Base-by-base conservation (phyloP, 129 eudicot species). In the Centella asiatica region DNA sequence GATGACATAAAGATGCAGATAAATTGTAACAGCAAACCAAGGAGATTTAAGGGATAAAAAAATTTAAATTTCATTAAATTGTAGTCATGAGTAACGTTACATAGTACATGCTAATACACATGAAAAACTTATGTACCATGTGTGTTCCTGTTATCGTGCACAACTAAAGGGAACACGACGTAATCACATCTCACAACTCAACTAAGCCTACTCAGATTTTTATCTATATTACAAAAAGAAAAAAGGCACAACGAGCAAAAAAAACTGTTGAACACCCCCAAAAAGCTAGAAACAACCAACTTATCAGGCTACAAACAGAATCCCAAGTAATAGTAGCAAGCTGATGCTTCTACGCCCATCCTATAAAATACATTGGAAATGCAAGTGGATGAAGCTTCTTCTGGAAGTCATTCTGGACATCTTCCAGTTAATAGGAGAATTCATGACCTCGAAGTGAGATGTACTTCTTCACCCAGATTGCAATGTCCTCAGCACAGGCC, bases 391-490 rank as follows among this genome's bases (percentile, higher is more conserved):
- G 46, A 13, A 31, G 31, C 69, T 28, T 32, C 74, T 31, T 32
- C 74, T 31, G 28, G 2, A 33, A 22, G 58, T 53, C 11, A 60
- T 57, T 60, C 59, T 36, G 61, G 46, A 62, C n/a, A 28, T 57
- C 27, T 18, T 26, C 55, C 17, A 10, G 62, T 78, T 75, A 89
- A 66, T 89, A 85, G 1, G 97, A 85, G 76, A 90, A 90, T 77
- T 90, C 97, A 47, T 90, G 97, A 40, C 95, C 95, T 66, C 97
- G 76, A 51, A 81, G 84, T 8, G 97, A 90, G 36, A 90, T 90
- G 53, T 83, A 77, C 67, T 90, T 90, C 85, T 90, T 90, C 32
- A 90, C 97, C 97, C 97, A 90, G 29, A 90, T 90, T 36, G 97
- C 85, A 70, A 90, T 83, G 39, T 89, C 95, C 60, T 89, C 95